Evolutionary conservation across 2,329 filamentous ascomycete species (phyloP), one percentile per base, ranked within the genome.

Genomic region (Aspergillus intermedius): DNA sequence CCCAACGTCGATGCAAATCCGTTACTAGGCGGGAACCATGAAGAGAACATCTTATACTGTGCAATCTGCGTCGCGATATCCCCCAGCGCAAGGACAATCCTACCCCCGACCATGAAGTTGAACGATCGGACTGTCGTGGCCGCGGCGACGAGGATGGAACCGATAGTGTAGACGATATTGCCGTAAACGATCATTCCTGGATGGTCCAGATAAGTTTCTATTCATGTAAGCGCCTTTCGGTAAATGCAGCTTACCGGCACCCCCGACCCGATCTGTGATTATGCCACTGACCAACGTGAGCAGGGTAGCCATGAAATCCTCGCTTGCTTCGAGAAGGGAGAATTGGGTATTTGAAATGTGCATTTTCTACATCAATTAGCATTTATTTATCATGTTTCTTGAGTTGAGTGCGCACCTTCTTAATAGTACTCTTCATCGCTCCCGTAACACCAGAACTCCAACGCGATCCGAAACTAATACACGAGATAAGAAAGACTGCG

Each of bases 21-120:
- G 48, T 79, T 75, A 6, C 73, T 79, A 0, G 81, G 81, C 0
- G 80, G 72, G 52, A 84, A 84, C 81, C 81, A 84, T 0, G 78
- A 81, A 0, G 78, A 81, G 55, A 84, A 84, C 52, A 84, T 76
- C 51, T 83, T 82, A 60, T 83, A 84, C 59, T 83, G 80, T 0
- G 81, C 81, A 25, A 83, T 73, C 54, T 84, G 80, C 0, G 81
- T 84, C 0, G 81, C 78, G 17, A 83, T 80, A 51, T 83, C 81
- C n/a, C 81, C 81, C 0, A 84, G 63, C 0, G 80, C 74, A 23
- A 77, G 71, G 10, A 84, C 64, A 1, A 84, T 67, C 32, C 74
- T 65, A 1, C 79, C 81, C 13, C 71, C 73, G 34, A 84, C 75
- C 80, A 84, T 83, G 60, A 83, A 79, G 15, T 74, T 73, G 63